Evolutionary conservation across 2,329 filamentous ascomycete species (phyloP), one percentile per base, ranked within the genome.

Genomic region (Camptophora hylomeconis): DNA sequence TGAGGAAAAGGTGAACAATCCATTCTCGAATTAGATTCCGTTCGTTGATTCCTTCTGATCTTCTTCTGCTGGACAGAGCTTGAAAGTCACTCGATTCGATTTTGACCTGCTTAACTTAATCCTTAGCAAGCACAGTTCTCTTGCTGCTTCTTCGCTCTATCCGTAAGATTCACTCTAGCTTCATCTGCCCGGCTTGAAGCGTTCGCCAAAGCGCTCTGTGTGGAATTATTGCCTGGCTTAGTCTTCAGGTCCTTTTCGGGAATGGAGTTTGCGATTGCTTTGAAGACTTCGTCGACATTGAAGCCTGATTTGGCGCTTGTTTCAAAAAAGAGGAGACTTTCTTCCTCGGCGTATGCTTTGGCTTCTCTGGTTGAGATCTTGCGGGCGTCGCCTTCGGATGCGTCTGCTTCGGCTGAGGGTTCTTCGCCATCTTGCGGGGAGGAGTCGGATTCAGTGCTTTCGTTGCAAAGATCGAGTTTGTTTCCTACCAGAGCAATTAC

Each of bases 401-500:
- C 72, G 31, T 71, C 73, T 23, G 65, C 70, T 21, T 61, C 64
- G 9, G 34, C 19, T 10, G 36, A 37, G 19, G 46, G 53, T 31
- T 56, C 54, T 17, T 46, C 53, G 12, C 62, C 65, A 17, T 53
- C 56, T 16, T 28, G 20, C 2, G 37, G 33, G n/a, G 32, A 21
- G 15, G 48, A 52, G 9, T 45, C 44, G 15, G 42, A 57, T 40
- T 76, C 75, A 33, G 57, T 57, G 17, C 48, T 52, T 21, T 62
- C 54, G 47, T 66, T 75, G 28, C 80, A 81, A 47, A 98, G 65
- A 66, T 98, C 87, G 38, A 89, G 68, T 66, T 93, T 93, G 71
- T 98, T 98, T 49, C 87, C 87, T 20, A 95, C 89, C 24, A 98
- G 72, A 31, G 87, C 84, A 49, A 98, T 95, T 34, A 95, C 87